A percentile compares a stretch with the other conserved stretches of the same genome.
Evolutionary conservation across 805 yeast genomes (phyloP).

Genomic region (Kuraishia capsulata): DNA sequence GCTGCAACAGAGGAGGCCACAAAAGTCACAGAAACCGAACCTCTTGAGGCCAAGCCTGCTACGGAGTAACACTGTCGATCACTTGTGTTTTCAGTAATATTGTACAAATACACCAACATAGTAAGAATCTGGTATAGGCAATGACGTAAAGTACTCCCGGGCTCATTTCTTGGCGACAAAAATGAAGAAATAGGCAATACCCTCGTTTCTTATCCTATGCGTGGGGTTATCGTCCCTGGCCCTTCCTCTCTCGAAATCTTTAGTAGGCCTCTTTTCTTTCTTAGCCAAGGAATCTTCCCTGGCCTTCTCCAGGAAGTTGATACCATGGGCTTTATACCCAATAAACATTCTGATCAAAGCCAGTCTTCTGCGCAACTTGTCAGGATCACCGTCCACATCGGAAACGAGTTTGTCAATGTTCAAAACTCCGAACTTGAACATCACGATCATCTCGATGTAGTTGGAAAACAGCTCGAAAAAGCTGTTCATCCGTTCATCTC

Average conservation of each 20-base stretch:
- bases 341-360: slow-evolving; percentile 18
- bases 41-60: not conserved
- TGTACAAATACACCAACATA: too few relatives aligned
- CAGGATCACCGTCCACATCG: not conserved
- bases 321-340: slow-evolving; percentile 15
- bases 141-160: too few relatives aligned
- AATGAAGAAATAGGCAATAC: slow-evolving; percentile 14
- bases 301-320: slow-evolving; percentile 11
- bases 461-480: slow-evolving; percentile 21
- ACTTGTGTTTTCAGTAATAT: too few relatives aligned
- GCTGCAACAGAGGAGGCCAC: not conserved
- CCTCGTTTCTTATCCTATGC: slow-evolving; percentile 11
- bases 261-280: slow-evolving; percentile 7
- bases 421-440: slow-evolving; percentile 8
- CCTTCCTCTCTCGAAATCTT: slow-evolving; percentile 2
- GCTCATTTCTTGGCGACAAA: slow-evolving; percentile 14
- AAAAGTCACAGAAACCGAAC: not conserved
- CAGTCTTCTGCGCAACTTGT: slow-evolving; percentile 6
- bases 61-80: too few relatives aligned
- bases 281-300: slow-evolving; percentile 13
- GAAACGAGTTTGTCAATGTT: slow-evolving; percentile 1
- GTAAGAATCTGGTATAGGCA: too few relatives aligned
- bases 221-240: not conserved
- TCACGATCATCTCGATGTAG: slow-evolving; percentile 16
- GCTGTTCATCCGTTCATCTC: slow-evolving; percentile 18